Conservation (phyloP, 2,329 filamentous ascomycete species). For the Aspergillus candidus region DNA sequence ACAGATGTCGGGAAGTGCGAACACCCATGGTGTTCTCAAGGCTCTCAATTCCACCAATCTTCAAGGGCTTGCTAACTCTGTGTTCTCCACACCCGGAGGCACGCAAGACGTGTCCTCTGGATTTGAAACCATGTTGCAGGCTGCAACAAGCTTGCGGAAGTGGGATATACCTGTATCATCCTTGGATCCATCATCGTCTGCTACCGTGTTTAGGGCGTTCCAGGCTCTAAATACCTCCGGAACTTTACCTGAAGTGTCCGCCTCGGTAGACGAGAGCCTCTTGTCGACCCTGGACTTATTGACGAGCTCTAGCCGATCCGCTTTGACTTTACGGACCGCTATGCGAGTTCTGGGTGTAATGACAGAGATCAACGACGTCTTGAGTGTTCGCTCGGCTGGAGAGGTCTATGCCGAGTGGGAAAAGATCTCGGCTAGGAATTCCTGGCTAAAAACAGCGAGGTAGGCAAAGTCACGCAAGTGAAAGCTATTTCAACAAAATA, state of each 20-base stretch:
- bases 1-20: slow-evolving; percentile 51
- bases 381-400: slow-evolving; percentile 54
- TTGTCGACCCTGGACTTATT: slow-evolving; percentile 42
- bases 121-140: slow-evolving; percentile 68
- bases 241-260: slow-evolving; percentile 49
- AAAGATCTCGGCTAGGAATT: slow-evolving; percentile 58
- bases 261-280: slow-evolving; percentile 57
- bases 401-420: slow-evolving; percentile 58
- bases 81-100: slow-evolving; percentile 59
- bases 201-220: slow-evolving; percentile 71
- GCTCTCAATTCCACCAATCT: slow-evolving; percentile 76
- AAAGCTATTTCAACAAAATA: neutral
- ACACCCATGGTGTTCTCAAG: slow-evolving; percentile 65
- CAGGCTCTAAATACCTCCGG: slow-evolving; percentile 67
- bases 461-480: slow-evolving; percentile 39
- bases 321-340: slow-evolving; percentile 47
- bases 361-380: slow-evolving; percentile 72
- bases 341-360: slow-evolving; percentile 65
- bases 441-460: slow-evolving; percentile 80
- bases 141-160: slow-evolving; percentile 75
- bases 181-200: slow-evolving; percentile 55
- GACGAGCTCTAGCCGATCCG: slow-evolving; percentile 30
- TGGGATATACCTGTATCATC: slow-evolving; percentile 82
- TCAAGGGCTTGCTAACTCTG: slow-evolving; percentile 74
- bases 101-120: slow-evolving; percentile 45